These are phyloP conservation scores for Ajuga reptans DNA, from an alignment of 305 asterid genomes.

Conservation along the genomic window DNA sequence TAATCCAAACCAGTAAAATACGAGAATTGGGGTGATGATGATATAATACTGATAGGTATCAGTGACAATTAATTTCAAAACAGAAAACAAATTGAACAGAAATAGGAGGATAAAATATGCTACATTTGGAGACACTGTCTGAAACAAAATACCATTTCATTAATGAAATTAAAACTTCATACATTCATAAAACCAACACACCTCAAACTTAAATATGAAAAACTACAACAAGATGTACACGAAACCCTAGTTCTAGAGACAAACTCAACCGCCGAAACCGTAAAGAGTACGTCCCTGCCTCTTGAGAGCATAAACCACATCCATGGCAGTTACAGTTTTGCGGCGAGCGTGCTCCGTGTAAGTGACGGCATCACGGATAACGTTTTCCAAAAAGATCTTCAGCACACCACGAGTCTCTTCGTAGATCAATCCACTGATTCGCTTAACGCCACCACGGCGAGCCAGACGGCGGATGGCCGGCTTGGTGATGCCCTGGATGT, in stretches of 20 bases:
- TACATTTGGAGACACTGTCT: background rate
- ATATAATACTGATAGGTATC: background rate
- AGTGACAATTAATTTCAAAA: no score
- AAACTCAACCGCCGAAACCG: slow-evolving; percentile 31
- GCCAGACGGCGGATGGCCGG: slow-evolving; percentile 41
- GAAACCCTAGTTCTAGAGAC: slow-evolving; percentile 20
- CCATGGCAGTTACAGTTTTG: slow-evolving; percentile 38
- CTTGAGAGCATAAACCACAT: slow-evolving; percentile 34
- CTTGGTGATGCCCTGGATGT: slow-evolving; percentile 39
- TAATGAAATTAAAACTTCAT: background rate
- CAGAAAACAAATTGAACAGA: background rate
- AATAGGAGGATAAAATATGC: background rate
- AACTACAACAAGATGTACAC: slow-evolving; percentile 20
- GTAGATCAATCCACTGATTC: slow-evolving; percentile 35
- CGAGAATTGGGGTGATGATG: no score
- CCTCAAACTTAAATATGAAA: background rate
- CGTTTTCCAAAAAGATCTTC: slow-evolving; percentile 30
- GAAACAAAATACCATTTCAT: slow-evolving; percentile 10
- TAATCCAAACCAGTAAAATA: background rate
- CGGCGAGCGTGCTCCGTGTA: slow-evolving; percentile 37
- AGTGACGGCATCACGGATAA: slow-evolving; percentile 35
- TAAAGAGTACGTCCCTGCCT: slow-evolving; percentile 42
- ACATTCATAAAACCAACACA: background rate
- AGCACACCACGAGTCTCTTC: slow-evolving; percentile 31
- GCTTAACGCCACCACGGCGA: slow-evolving; percentile 41